Evolutionary conservation across 768 basidiomycete genomes (phyloP), one percentile per base, ranked within the genome.

Genomic region (Leccinellum rugosiceps): DNA sequence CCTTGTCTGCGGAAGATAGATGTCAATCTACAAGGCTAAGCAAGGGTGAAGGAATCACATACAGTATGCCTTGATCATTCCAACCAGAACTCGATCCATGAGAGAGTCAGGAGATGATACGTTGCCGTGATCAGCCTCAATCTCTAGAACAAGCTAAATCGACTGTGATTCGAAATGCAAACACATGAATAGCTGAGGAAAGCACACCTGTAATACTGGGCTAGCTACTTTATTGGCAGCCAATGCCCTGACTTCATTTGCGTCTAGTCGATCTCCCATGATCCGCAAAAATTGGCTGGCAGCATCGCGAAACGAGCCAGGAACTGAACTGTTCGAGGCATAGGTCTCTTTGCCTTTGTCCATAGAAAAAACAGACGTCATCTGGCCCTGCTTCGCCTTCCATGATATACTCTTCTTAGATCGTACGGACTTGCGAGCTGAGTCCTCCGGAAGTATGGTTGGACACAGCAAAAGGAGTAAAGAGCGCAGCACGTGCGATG

Each of bases 401-500:
- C 88, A 96, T 14, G 85, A 80, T 1, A 83, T 80, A 58, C 88
- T 92, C 72, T 88, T 92, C 70, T 91, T 96, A 11, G 92, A 94
- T n/a, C 94, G 83, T 31, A 92, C 60, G 30, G 75, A 69, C 10
- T 76, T 75, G 31, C 67, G 68, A 52, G 67, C 65, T 23, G 78
- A 59, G 26, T 74, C 77, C 4, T 73, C 72, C 14, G 75, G 60
- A 4, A 80, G 77, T 2, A 83, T 65, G 28, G 77, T 73, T 0
- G 92, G 90, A 14, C 83, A 85, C n/a, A 97, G 77, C 44, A 97
- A 77, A 5, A 88, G 68, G 14, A 98, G 80, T 3, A 98, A 73
- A 23, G 88, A 84, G 35, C 95, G 87, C 47, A 96, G 62, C 44
- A 94, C 91, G 63, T 98, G 96, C 0, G 96, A 95, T 34, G 89